Evolutionary conservation across 345 rosid species (phyloP).

Genomic region (Limnanthes douglasii): DNA sequence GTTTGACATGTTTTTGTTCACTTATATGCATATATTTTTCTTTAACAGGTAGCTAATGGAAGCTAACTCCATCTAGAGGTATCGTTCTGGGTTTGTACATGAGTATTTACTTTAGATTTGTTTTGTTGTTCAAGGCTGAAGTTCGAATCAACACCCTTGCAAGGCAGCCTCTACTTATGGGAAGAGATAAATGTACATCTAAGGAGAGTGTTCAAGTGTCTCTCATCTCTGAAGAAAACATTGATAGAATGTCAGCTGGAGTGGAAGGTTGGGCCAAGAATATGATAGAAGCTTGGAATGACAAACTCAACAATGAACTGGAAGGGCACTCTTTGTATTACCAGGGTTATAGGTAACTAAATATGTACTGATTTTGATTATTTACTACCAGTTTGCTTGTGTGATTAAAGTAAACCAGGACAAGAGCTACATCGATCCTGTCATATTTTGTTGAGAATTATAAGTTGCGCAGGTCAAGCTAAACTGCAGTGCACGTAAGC

Average conservation of each 20-base stretch:
- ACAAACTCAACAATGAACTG: slow-evolving; percentile 22
- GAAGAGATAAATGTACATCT: too few relatives aligned
- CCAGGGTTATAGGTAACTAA: slow-evolving; percentile 28
- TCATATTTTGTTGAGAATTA: too few relatives aligned
- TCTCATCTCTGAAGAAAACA: slow-evolving; percentile 30
- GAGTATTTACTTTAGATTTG: slow-evolving; percentile 14
- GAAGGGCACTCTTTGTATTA: slow-evolving; percentile 21
- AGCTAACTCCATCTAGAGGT: too few relatives aligned
- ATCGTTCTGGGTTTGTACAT: too few relatives aligned
- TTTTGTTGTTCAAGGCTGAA: too few relatives aligned
- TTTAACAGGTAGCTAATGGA: too few relatives aligned
- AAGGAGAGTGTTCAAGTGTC: slow-evolving; percentile 27
- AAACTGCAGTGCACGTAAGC: too few relatives aligned
- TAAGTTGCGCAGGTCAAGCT: too few relatives aligned
- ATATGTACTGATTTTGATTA: background rate
- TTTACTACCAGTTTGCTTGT: background rate
- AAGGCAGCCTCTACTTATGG: slow-evolving; percentile 22
- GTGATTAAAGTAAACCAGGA: too few relatives aligned
- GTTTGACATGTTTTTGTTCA: too few relatives aligned
- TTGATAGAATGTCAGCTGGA: slow-evolving; percentile 31
- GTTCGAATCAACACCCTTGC: slow-evolving; percentile 15
- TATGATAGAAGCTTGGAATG: slow-evolving; percentile 25
- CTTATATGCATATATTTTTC: too few relatives aligned
- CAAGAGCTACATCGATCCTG: too few relatives aligned
- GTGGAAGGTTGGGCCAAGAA: slow-evolving; percentile 53